Base-by-base conservation (phyloP, 2,329 filamentous ascomycete genomes). In the Cadophora luteo-olivacea region DNA sequence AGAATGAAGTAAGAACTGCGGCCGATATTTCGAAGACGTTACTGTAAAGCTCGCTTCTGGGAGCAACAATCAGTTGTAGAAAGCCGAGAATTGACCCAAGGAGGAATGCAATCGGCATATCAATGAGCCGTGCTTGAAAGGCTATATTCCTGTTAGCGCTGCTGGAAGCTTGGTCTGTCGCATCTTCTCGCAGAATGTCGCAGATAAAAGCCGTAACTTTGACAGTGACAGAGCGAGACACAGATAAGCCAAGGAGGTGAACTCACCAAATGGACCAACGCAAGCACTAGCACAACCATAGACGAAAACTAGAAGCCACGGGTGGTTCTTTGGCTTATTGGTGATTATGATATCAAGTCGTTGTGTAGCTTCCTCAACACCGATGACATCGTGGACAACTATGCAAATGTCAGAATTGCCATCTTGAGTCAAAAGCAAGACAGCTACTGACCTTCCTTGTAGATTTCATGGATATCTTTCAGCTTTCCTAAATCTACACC, bases 321-420 rank as follows among this genome's bases (percentile, higher is more conserved):
- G 79, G 49, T 80, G 79, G 69, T 83, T 86, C 72, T 86, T 86
- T 61, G 78, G 74, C 54, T 82, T 81, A 4, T 80, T 79, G 0
- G 75, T 74, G 68, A 85, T 84, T 5, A 88, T 82, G 2, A 84
- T 83, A 58, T 92, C 86, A 0, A 94, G 81, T 22, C 86, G 83
- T 11, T 81, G 79, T 1, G 87, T 91, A 0, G 90, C 91, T 72
- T 92, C 90, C 52, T 93, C 90, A 0, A 92, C 89, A 11, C 88
- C 84, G 9, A 93, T 86, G n/a, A 87, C 83, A 77, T 94, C 91
- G 75, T 94, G 91, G 0, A 94, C 87, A n/a, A 94, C 91, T 67
- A 92, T n/a, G 29, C 38, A n/a, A 16, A 24, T 7, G 19, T 57
- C n/a, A 22, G 33, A 9, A 22, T 38, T 12, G 8, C 4, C n/a